Percentiles rank a stretch among this genome's conserved stretches.
Conservation (phyloP, 2,329 filamentous ascomycete species). For the Colletotrichum costaricense region DNA sequence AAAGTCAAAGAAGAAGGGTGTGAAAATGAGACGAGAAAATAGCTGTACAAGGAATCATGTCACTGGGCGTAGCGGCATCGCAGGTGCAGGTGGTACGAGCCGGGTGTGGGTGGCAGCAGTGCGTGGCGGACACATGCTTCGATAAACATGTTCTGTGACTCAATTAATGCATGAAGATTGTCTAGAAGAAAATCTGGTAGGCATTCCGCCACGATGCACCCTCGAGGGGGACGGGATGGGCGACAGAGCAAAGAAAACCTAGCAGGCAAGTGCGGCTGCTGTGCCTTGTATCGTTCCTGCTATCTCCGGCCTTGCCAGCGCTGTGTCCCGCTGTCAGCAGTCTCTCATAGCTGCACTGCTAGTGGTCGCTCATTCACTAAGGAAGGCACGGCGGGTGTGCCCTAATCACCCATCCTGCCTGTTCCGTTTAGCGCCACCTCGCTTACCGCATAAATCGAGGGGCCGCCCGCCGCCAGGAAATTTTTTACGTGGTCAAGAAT, state of each 20-base stretch:
- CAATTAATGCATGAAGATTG: slow-evolving; percentile 35
- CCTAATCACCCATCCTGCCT: slow-evolving; percentile 31
- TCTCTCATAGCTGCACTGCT: background rate
- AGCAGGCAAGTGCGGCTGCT: slow-evolving; percentile 1
- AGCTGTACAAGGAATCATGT: slow-evolving; percentile 23
- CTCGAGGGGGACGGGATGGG: background rate
- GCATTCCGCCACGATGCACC: slow-evolving; percentile 19
- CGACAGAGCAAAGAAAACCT: slow-evolving; percentile 2
- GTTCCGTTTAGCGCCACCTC: slow-evolving; percentile 32
- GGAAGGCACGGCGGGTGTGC: slow-evolving; percentile 30
- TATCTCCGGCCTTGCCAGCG: slow-evolving; percentile 22
- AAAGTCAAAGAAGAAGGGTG: slow-evolving; percentile 9
- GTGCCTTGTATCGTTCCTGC: background rate
- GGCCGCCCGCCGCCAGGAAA: slow-evolving; percentile 39
- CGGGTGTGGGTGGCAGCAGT: background rate
- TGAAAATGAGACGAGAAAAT: slow-evolving; percentile 2
- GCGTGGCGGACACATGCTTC: slow-evolving; percentile 26
- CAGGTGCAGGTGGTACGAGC: slow-evolving; percentile 27
- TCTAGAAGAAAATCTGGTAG: slow-evolving; percentile 27
- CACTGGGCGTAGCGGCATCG: slow-evolving; percentile 14
- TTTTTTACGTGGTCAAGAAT: slow-evolving; percentile 47
- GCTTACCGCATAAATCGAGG: slow-evolving; percentile 37
- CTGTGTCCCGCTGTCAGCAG: background rate
- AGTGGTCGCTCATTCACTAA: slow-evolving; percentile 6
- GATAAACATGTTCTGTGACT: slow-evolving; percentile 19